These are phyloP conservation scores for Lepidopterella palustris DNA, from an alignment of 495 filamentous ascomycete species.

Conservation along the genomic window DNA sequence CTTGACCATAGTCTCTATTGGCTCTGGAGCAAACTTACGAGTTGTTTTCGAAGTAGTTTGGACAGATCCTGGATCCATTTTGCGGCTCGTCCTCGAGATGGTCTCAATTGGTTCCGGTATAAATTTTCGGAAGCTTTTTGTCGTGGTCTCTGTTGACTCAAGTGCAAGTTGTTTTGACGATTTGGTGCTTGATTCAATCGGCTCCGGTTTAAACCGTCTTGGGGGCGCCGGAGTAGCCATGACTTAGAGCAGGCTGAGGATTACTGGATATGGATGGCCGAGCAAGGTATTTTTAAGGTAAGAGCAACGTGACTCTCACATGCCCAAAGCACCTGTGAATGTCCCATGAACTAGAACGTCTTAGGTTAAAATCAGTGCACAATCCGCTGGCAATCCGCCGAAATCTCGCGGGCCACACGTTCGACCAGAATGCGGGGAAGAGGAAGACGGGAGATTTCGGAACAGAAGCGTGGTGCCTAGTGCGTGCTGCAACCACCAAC, in stretches of 20 bases:
- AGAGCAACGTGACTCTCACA: constrained; percentile 7
- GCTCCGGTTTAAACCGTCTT: constrained; percentile 32
- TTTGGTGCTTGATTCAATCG: constrained; percentile 32
- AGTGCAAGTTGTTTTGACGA: constrained; percentile 25
- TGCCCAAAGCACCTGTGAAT: neutral
- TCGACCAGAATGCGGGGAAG: constrained; percentile 20
- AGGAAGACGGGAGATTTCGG: constrained; percentile 14
- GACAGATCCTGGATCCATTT: no score
- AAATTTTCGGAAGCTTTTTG: constrained; percentile 40
- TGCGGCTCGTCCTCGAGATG: constrained; percentile 45
- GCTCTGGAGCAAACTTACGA: constrained; percentile 25
- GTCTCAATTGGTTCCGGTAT: constrained; percentile 56
- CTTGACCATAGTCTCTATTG: constrained; percentile 19
- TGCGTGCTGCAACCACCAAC: neutral
- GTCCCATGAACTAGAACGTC: neutral
- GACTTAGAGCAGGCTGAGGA: neutral
- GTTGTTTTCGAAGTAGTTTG: constrained; percentile 9
- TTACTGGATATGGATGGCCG: neutral
- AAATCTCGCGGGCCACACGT: neutral
- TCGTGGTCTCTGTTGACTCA: constrained; percentile 2
- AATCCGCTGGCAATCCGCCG: constrained; percentile 12
- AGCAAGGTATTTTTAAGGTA: constrained; percentile 9
- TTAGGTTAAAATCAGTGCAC: constrained; percentile 3
- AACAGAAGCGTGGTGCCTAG: neutral
- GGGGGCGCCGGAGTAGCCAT: constrained; percentile 12